Evolutionary conservation across 345 rosid genomes (phyloP), one percentile per base, ranked within the genome.

Genomic region (Cochlearia excelsa): DNA sequence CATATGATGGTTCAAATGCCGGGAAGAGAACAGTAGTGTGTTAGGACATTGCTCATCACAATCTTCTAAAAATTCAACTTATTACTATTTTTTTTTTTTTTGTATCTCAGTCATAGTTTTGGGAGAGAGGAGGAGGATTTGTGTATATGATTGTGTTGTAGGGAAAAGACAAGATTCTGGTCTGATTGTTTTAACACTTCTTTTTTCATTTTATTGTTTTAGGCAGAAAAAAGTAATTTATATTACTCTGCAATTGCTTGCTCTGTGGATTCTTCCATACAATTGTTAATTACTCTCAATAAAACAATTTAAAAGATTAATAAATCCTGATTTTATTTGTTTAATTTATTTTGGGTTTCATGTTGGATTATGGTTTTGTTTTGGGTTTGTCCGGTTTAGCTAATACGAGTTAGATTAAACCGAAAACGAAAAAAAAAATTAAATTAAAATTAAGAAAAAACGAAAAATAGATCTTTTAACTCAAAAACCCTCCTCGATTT

Each of bases 1-100:
- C 82, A 85, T 76, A 51, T 78, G 76, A 79, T 81, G 78, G 79
- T 77, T 72, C 88, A 73, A 1, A 82, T 75, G 88, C 90, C 76
- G 46, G 78, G 78, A 57, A 45, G 72, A 4, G 84, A 87, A 72
- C 76, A 81, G 46, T 39, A 29, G 30, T 6, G 23, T 16, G 23
- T 16, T 16, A n/a, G 27, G 50, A 48, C 41, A n/a, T n/a, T 11
- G 29, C 31, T 54, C 63, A 69, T 55, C 57, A 61, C 51, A 41
- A 61, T 69, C 67, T 46, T 48, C 8, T 16, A 30, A n/a, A 46
- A 61, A 60, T 40, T 60, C 61, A 61, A 46, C 61, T 37, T 16
- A 16, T 16, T 51, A 52, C 6, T 37, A 30, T 47, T 67, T 59
- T 16, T 16, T 16, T 16, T 16, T 16, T 43, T 11, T 56, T 67